phyloP scores from a whole-genome alignment of 1,284 basidiomycete genomes.

The Leccinum ponderosum region DNA sequence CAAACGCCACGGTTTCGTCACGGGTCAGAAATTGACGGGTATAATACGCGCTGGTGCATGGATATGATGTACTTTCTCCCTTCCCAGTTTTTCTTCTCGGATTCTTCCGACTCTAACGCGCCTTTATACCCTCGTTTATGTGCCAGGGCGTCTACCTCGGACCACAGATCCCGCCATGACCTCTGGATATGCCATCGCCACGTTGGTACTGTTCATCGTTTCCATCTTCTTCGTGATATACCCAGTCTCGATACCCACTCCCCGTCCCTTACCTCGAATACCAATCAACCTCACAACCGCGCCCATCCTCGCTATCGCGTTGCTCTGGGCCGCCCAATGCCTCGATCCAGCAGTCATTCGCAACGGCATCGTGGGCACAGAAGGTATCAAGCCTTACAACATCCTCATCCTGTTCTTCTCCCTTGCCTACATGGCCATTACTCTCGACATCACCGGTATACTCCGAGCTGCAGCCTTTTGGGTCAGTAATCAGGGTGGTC shows the following conservation, averaged over 20 bases:
- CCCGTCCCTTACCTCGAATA: constrained; percentile 39
- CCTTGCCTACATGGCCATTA: constrained; percentile 93
- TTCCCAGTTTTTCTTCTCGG: neutral
- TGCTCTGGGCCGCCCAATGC: constrained; percentile 77
- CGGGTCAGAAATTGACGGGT: neutral
- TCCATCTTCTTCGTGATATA: constrained; percentile 75
- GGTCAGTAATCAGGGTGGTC: constrained; percentile 79
- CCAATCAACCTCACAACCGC: constrained; percentile 71
- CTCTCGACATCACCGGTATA: constrained; percentile 88
- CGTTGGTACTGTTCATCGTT: constrained; percentile 70
- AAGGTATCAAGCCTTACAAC: constrained; percentile 87
- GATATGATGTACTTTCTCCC: neutral
- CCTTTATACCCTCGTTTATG: neutral
- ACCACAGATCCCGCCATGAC: constrained; percentile 37
- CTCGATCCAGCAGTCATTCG: constrained; percentile 66
- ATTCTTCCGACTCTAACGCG: neutral
- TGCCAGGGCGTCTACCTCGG: neutral
- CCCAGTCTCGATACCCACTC: constrained; percentile 56
- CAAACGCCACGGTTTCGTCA: neutral
- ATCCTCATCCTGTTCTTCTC: constrained; percentile 93
- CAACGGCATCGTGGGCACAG: constrained; percentile 70
- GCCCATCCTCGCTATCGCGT: constrained; percentile 76
- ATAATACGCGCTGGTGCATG: neutral
- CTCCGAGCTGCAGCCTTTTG: constrained; percentile 86
- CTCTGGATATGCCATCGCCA: constrained; percentile 56